phyloP scores from a whole-genome alignment of 1,284 basidiomycete genomes.

The Cronartium quercuum region DNA sequence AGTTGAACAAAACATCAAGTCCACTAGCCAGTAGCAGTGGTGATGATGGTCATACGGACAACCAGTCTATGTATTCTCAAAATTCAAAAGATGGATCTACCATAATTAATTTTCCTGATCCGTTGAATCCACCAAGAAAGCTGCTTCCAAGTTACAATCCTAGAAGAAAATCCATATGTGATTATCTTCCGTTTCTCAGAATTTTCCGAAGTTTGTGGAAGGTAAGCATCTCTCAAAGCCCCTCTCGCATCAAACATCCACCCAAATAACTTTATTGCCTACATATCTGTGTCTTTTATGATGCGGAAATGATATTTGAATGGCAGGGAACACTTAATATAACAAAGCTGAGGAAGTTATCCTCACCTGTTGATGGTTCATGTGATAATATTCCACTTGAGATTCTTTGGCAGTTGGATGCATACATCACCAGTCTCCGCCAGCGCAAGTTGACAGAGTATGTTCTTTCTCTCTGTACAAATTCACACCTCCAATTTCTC shows the following conservation, averaged over 20 bases:
- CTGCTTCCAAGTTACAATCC: constrained; percentile 23
- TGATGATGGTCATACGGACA: neutral
- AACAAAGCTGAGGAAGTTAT: neutral
- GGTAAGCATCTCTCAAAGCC: neutral
- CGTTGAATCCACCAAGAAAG: constrained; percentile 13
- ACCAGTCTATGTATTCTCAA: neutral
- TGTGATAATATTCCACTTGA: constrained; percentile 25
- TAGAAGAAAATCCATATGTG: constrained; percentile 5
- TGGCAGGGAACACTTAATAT: constrained; percentile 8
- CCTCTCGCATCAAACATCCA: neutral
- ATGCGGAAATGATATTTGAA: neutral
- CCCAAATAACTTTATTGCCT: neutral
- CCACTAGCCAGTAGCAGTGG: neutral
- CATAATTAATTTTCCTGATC: constrained; percentile 6
- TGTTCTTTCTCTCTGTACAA: neutral
- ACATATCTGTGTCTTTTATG: neutral
- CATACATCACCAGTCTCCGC: constrained; percentile 16
- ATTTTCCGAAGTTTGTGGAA: constrained; percentile 13
- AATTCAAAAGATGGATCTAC: neutral
- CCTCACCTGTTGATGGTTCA: neutral
- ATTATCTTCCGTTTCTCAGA: constrained; percentile 18
- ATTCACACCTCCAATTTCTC: neutral
- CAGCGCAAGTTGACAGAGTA: constrained; percentile 14
- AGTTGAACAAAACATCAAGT: neutral
- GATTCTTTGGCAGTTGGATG: constrained; percentile 23